Evolutionary conservation across 2,329 filamentous ascomycete species (phyloP), one percentile per base, ranked within the genome.

Genomic region (Ophiostoma tasmaniense): DNA sequence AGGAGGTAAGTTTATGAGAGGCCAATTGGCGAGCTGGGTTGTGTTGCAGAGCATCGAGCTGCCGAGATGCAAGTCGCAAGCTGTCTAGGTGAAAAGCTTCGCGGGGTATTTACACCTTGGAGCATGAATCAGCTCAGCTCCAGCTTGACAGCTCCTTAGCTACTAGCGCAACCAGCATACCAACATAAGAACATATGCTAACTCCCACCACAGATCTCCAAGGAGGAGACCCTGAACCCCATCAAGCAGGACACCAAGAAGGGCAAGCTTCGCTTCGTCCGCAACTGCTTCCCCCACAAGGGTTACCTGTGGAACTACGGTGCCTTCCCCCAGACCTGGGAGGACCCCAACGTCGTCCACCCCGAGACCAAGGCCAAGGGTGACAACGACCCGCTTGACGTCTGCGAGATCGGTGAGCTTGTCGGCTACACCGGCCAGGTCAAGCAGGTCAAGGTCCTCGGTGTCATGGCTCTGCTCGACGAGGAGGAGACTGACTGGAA

Each of bases 401-500:
- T 99, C 76, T 99, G 95, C 87, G 95, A 99, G 86, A 98, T 99
- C 76, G 95, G 95, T 78, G 95, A 99, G 88, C 88, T 97, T 71
- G 95, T 99, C 77, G 92, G 91, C 81, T 96, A 96, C 86, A 87
- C 89, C 71, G 95, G 95, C 76, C 94, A 99, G 85, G 85, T 99
- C 81, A 99, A 98, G 89, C 95, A 98, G 85, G 95, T 99, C 88
- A 99, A 98, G 90, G 92, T 98, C 73, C 91, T 99, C 73, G 95
- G 95, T 81, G 93, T 98, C 79, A 99, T 99, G 95, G 95, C 95
- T 75, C 89, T 99, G 74, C 91, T 99, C 74, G 95, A 99, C 77
- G 95, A 99, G 88, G 95, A 96, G 81, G 95, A 99, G 90, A 99
- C 95, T 73, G 95, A 99, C 88, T 99, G 95, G 95, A 99, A 99